Percentiles rank a stretch among this genome's conserved stretches.
These are phyloP conservation scores for Kluyveromyces starmeri DNA, from an alignment of 805 yeast genomes.

Conservation along the genomic window DNA sequence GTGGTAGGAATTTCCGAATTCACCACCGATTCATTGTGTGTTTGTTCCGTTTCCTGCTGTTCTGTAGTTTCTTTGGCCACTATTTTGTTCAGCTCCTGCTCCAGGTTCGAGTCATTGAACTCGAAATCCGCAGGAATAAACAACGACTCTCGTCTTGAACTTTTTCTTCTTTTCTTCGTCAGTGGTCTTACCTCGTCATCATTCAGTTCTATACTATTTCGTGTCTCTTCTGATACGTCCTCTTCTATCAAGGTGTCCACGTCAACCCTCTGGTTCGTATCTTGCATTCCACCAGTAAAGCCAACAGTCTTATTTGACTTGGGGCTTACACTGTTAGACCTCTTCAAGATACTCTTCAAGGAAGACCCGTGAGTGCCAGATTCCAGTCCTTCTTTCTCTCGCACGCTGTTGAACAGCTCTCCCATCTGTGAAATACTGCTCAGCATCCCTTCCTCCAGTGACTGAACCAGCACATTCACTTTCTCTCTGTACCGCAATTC, in stretches of 20 bases:
- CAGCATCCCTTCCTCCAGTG: constrained; percentile 35
- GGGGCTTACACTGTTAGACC: background rate
- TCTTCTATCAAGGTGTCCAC: constrained; percentile 11
- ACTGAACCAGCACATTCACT: constrained; percentile 31
- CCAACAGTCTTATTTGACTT: constrained; percentile 1
- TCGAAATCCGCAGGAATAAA: constrained; percentile 29
- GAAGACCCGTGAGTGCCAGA: background rate
- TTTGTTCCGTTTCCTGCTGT: background rate
- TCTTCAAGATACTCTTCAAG: background rate
- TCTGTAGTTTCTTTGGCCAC: background rate
- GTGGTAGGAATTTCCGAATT: background rate
- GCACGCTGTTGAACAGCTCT: constrained; percentile 33
- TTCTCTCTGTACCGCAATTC: constrained; percentile 26
- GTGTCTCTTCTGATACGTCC: background rate
- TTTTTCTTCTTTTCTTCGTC: constrained; percentile 29
- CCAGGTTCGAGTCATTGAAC: constrained; percentile 17
- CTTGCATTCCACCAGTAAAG: background rate
- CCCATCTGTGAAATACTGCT: constrained; percentile 38
- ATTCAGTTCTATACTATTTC: constrained; percentile 1
- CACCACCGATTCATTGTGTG: background rate
- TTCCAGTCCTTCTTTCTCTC: constrained; percentile 34
- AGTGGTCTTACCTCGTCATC: constrained; percentile 12
- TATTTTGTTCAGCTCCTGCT: constrained; percentile 10
- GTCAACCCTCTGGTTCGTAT: constrained; percentile 9
- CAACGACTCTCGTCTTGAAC: constrained; percentile 35